Evolutionary conservation across 257 asterid species (phyloP).

Genomic region (Solanum clarkiae): DNA sequence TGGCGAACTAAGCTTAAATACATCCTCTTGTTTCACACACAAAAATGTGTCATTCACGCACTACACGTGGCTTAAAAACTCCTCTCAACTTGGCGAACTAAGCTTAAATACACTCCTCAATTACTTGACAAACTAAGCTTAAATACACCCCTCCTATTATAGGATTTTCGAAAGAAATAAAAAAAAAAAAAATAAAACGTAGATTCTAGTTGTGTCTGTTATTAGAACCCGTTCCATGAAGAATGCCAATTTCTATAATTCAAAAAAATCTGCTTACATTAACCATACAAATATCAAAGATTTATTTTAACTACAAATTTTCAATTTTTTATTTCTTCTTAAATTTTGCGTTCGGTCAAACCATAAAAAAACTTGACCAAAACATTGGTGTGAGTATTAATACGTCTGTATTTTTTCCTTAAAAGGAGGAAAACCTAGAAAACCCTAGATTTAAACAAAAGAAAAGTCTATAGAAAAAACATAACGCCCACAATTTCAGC

Average conservation of each 20-base stretch:
- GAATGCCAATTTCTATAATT: too few relatives aligned
- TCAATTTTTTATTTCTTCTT: background rate
- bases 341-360: too few relatives aligned
- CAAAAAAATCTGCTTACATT: too few relatives aligned
- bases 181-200: background rate
- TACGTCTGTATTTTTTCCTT: constrained; percentile 6
- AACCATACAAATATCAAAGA: background rate
- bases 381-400: background rate
- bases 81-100: too few relatives aligned
- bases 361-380: background rate
- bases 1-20: too few relatives aligned
- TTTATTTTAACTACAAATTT: background rate
- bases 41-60: too few relatives aligned
- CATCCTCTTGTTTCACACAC: too few relatives aligned
- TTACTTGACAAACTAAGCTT: too few relatives aligned
- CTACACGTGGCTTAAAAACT: too few relatives aligned
- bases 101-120: too few relatives aligned
- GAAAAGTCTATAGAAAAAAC: background rate
- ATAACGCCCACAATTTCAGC: constrained; percentile 53
- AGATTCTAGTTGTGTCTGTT: constrained; percentile 15
- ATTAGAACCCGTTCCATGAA: background rate
- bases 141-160: too few relatives aligned
- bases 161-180: background rate
- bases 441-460: constrained; percentile 28
- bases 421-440: constrained; percentile 33